Evolutionary conservation across 345 rosid genomes (phyloP), one percentile per base, ranked within the genome.

Genomic region (Anastatica hierochuntica): DNA sequence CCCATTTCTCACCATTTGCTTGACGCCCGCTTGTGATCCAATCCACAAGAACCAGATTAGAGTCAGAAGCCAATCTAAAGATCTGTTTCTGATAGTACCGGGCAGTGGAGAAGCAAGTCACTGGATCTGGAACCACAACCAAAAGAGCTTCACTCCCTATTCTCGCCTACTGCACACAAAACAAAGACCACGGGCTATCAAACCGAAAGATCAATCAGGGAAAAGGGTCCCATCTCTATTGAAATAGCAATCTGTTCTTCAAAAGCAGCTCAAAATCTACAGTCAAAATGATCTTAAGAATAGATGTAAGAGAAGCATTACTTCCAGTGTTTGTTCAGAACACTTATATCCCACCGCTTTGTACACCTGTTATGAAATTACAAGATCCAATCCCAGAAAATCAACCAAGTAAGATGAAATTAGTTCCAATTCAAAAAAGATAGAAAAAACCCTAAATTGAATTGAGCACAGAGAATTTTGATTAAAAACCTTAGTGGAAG

Each of bases 1-100:
- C 95, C 96, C 98, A 92, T 72, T 77, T 87, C 58, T 92, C 95
- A 41, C 96, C 94, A 39, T 79, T 92, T 34, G 82, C 82, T 44
- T 83, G 95, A 23, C 90, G 95, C 5, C 96, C 98, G 36, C 95
- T 88, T 24, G 98, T 92, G 64, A 88, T 76, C 96, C 96, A 92
- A 68, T 92, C 95, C 11, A 92, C 94, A 60, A 88, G 52, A 21
- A 88, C 78, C 49, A 92, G 75, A 64, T 62, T 88, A 5, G 96
- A 83, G 63, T 80, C 84, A 1, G 81, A 63, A 60, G 46, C 57
- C 54, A 85, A 71, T 65, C 74, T 77, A 58, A 92, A 92, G 19
- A 76, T 66, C 73, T 92, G 95, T 64, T 92, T 83, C 74, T 92
- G 96, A 59, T 63, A 78, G 70, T 85, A 92, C 52, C 90, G 83